Evolutionary conservation across 352 stramenopile species (phyloP), one percentile per base, ranked within the genome.

Genomic region (Globisporangium abappressorium): DNA sequence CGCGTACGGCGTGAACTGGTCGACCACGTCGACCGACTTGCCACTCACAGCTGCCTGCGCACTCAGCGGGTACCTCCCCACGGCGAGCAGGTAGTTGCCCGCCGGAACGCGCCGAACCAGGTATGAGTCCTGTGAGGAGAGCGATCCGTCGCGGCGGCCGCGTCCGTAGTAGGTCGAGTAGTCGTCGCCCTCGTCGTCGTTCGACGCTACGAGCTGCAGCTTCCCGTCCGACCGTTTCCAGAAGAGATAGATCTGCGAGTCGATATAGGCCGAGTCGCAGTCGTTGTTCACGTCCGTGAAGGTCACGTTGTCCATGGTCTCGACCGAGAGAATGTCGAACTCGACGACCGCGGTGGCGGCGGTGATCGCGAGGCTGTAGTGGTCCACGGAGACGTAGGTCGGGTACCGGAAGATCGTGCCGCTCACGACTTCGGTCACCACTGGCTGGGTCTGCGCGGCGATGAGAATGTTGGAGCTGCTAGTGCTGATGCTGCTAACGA

Each of bases 201-300:
- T 91, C 34, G 63, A 83, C n/a, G 74, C 82, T 2, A 91, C 59
- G 9, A 84, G 62, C 12, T 66, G 70, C 28, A 85, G 65, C 5
- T 66, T 63, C 5, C 74, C 70, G 3, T 84, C 69, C 0, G 64
- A 59, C 4, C 30, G 43, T 34, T 75, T 77, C 26, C 63, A 47
- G 56, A 87, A 90, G 11, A 91, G 64, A 53, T 75, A 82, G 12
- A 91, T 69, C 36, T 90, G 78, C 20, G 84, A 85, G 71, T 91
- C 82, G 49, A 92, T 90, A 67, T 76, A 91, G 1, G 82, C 80
- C 65, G 82, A 92, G 70, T 92, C 84, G 54, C 84, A 92, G 62
- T 92, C 80, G 7, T 36, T 34, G 66, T 92, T 92, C 12, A 92
- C 82, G 57, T 92, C 84, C 0, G 70, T 30, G 64, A 85, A 85